Conservation (phyloP, 495 filamentous ascomycete species). For the Penicillium herquei region DNA sequence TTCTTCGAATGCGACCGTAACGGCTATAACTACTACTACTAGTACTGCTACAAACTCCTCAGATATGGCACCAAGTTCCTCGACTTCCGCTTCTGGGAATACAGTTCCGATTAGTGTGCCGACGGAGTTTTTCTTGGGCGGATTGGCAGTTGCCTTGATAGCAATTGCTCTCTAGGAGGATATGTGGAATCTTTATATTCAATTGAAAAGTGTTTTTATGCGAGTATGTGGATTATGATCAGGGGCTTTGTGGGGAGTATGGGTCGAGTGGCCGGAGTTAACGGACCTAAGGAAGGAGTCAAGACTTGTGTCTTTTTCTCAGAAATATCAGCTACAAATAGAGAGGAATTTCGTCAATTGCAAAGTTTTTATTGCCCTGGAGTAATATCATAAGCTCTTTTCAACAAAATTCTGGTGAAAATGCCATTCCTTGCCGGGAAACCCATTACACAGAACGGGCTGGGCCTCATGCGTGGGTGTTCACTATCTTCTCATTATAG, state of each 20-base stretch:
- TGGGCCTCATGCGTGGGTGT: conserved; percentile 29
- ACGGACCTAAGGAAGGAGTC: background rate
- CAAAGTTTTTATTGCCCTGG: background rate
- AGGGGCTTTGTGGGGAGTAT: background rate
- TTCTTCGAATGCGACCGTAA: background rate
- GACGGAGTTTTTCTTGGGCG: background rate
- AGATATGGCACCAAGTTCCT: background rate
- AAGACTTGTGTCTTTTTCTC: background rate
- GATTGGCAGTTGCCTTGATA: background rate
- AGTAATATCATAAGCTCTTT: background rate
- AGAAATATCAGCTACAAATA: background rate
- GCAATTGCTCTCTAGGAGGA: background rate
- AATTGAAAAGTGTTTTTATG: background rate
- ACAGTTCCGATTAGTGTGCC: background rate
- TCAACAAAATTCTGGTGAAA: background rate
- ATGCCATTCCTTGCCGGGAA: conserved; percentile 21
- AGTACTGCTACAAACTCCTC: background rate
- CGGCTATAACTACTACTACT: background rate
- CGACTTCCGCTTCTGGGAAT: background rate
- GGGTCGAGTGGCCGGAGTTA: background rate
- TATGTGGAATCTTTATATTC: background rate
- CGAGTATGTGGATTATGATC: too few species aligned
- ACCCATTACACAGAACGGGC: conserved; percentile 15
- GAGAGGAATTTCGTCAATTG: background rate
- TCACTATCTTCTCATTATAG: too few species aligned